Base-by-base conservation (phyloP, 768 basidiomycete species). In the Phlebiopsis gigantea region DNA sequence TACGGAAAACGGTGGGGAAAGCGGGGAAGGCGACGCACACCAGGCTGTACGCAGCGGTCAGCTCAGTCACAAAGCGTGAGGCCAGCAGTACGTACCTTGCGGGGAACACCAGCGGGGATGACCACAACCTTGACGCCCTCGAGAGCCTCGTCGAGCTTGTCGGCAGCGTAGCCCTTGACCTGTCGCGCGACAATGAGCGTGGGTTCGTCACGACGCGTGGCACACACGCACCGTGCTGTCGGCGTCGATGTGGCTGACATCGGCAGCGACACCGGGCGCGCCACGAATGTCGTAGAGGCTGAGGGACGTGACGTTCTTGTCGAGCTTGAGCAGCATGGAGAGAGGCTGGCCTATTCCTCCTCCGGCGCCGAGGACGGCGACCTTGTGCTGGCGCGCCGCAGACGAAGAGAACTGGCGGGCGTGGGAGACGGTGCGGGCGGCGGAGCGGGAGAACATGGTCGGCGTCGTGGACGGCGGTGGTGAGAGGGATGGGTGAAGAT, bases 311-410 rank as follows among this genome's bases (percentile, higher is more conserved):
- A 97, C 90, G 64, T 94, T 77, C 43, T 93, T 93, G 79, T 99
- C 90, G 63, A 77, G 83, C 81, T 98, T 98, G 71, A 98, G 85
- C 62, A 97, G 80, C 62, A 98, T 77, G 47, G 93, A 96, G 66
- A 98, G 78, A 68, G 96, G 95, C 74, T 98, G 96, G 71, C 96
- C 96, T 72, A 98, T 98, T 73, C 96, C 96, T 80, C 96, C 96
- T 66, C 93, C 96, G 60, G 97, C 97, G 66, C 96, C 96, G 71
- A 97, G 90, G 59, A 99, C 95, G 50, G 90, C 90, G 71, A 97
- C 96, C 78, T 94, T 95, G 63, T 85, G 87, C 61, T 79, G 80
- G 66, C 85, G 81, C 45, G 84, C 68, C 24, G 82, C 76, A 22
- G 87, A 85, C 25, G 90, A 85, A 46, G 89, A 91, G 78, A 93